phyloP scores from a whole-genome alignment of 1,139 yeast species.

The Candida gigantensis region DNA sequence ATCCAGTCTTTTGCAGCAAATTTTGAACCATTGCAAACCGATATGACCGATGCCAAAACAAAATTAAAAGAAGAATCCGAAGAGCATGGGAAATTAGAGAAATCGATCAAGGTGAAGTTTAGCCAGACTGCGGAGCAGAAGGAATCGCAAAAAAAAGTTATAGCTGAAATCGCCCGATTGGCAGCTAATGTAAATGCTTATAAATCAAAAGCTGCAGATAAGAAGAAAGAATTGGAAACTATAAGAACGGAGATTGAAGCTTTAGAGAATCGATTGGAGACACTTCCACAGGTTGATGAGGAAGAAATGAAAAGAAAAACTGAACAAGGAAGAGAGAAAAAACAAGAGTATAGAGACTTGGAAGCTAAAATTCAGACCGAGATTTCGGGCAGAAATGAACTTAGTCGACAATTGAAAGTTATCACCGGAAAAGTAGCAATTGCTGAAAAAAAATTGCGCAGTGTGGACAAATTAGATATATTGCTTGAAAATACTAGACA shows the following conservation, averaged over 20 bases:
- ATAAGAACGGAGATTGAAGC: constrained; percentile 18
- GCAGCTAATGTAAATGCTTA: constrained; percentile 19
- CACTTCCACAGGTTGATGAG: constrained; percentile 20
- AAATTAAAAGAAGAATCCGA: constrained; percentile 1
- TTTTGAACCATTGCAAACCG: constrained; percentile 27
- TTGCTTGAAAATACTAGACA: constrained; percentile 28
- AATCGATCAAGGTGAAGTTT: constrained; percentile 9
- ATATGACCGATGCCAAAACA: constrained; percentile 6
- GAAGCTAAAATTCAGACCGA: constrained; percentile 19
- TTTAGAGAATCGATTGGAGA: constrained; percentile 16
- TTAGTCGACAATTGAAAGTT: constrained; percentile 21
- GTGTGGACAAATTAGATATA: constrained; percentile 54
- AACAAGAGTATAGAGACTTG: constrained; percentile 16
- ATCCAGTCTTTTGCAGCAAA: constrained; percentile 30
- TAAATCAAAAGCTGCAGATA: constrained; percentile 23
- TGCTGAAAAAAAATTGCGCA: constrained; percentile 29
- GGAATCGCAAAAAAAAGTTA: constrained; percentile 3
- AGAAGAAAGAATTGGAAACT: constrained; percentile 25
- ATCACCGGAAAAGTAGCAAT: constrained; percentile 19
- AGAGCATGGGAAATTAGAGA: constrained; percentile 9
- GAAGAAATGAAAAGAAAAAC: constrained; percentile 18
- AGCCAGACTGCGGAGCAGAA: constrained; percentile 7
- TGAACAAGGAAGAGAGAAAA: constrained; percentile 16
- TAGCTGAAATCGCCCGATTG: constrained; percentile 14
- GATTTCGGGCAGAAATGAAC: constrained; percentile 18